Conservation (phyloP, 495 filamentous ascomycete genomes). For the Podospora bellae-mahoneyi region DNA sequence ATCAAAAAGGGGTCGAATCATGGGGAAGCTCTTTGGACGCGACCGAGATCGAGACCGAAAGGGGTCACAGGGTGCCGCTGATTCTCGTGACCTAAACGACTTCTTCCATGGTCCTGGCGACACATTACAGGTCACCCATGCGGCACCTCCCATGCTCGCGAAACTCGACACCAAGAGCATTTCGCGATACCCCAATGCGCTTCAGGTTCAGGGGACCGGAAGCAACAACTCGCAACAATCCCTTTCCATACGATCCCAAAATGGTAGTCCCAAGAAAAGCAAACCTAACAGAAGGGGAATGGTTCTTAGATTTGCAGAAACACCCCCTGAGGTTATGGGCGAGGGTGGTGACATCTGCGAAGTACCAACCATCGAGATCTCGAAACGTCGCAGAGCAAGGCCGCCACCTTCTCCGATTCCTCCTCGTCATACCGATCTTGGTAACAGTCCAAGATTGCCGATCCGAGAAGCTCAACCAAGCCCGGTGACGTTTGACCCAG, state of each 20-base stretch:
- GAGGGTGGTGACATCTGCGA: constrained; percentile 83
- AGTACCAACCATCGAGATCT: constrained; percentile 64
- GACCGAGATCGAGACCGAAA: constrained; percentile 41
- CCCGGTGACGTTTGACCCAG: constrained; percentile 35
- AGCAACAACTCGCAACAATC: constrained; percentile 29
- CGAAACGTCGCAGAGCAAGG: constrained; percentile 46
- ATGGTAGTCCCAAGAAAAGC: constrained; percentile 29
- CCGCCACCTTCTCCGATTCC: constrained; percentile 32
- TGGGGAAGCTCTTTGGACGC: constrained; percentile 49
- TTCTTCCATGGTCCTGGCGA: constrained; percentile 45
- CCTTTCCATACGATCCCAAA: constrained; percentile 28
- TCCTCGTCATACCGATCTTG: constrained; percentile 20
- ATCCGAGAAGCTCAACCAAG: constrained; percentile 22
- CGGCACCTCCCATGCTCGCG: constrained; percentile 40
- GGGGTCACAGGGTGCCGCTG: constrained; percentile 38
- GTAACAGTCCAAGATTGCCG: constrained; percentile 23
- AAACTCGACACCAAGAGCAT: constrained; percentile 46
- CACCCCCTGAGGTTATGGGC: constrained; percentile 72
- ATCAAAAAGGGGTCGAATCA: constrained; percentile 44
- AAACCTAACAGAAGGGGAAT: constrained; percentile 53
- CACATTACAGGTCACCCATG: constrained; percentile 39
- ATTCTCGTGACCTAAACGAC: constrained; percentile 40
- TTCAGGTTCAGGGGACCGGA: constrained; percentile 32
- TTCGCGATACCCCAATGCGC: constrained; percentile 44
- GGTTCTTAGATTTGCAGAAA: constrained; percentile 65